Base-by-base conservation (phyloP, 2,329 filamentous ascomycete species). In the Beauveria rudraprayagi region DNA sequence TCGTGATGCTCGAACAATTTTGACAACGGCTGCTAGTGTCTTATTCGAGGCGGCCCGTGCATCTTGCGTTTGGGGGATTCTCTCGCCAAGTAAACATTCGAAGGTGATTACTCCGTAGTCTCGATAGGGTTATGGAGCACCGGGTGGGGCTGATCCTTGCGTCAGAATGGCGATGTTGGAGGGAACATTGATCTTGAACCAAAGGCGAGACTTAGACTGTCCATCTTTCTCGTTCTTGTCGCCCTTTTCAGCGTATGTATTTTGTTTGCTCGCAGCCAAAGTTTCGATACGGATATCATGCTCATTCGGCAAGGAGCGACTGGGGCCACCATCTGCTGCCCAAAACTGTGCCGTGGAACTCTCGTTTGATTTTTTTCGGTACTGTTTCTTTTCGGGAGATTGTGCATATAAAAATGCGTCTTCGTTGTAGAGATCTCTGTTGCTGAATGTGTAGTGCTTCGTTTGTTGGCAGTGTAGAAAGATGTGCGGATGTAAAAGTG, bases 301-400 rank as follows among this genome's bases (percentile, higher is more conserved):
- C n/a, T 53, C 47, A 14, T 51, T 46, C 9, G 22, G 47, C 17
- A 59, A 11, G 1, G 40, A 59, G 11, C 56, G 22, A 3, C 56
- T 40, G 3, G 56, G 47, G 17, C 56, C 56, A 40, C 56, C 46
- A 11, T 59, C 47, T 16, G 56, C 47, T n/a, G 47, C 37, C 56
- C 56, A 46, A n/a, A 59, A 28, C 47, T 1, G 37, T 59, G 8
- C 56, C 56, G n/a, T 47, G 52, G 47, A 59, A 59, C 17, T 47
- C 56, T 41, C 50, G 44, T 0, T 30, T 28, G 3, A 57, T n/a
- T 41, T 57, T 50, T 1, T 7, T 7, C 10, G 9, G 50, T 34
- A 17, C 6, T 50, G 7, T 1, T 9, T 19, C 46, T 30, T 22
- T 16, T 10, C 2, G 26, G 16, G 16, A 28, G 50, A 3, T 3